Percentiles rank a stretch among this genome's conserved stretches.
Conservation (phyloP, 2,329 filamentous ascomycete species). For the Calonectria ilicicola region DNA sequence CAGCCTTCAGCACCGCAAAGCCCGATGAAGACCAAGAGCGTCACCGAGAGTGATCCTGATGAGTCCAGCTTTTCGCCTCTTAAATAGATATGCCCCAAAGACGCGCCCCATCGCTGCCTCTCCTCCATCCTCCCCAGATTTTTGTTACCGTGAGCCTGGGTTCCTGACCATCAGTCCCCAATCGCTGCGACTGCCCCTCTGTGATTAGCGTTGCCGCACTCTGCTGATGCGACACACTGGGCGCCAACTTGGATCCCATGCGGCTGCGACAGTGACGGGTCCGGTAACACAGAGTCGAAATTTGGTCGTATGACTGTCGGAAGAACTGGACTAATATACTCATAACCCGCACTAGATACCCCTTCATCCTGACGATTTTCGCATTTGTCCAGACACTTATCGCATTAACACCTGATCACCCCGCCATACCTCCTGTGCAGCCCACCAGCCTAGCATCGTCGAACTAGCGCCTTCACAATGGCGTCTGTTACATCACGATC, state of each 20-base stretch:
- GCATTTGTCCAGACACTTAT: background rate
- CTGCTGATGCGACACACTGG: conserved; percentile 5
- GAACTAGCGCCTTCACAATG: conserved; percentile 37
- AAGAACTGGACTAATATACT: background rate
- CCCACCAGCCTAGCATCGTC: background rate
- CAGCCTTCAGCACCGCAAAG: conserved; percentile 2
- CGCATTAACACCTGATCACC: background rate
- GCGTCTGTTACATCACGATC: conserved; percentile 56
- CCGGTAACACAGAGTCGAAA: background rate
- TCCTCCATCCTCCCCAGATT: background rate
- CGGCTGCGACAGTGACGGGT: background rate
- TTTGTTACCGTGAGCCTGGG: background rate
- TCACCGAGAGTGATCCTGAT: conserved; percentile 41
- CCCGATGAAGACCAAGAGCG: conserved; percentile 35
- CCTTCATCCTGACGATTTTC: background rate
- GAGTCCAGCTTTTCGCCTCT: conserved; percentile 19
- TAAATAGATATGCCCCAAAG: conserved; percentile 7
- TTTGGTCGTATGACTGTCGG: conserved; percentile 19
- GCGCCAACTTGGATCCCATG: background rate
- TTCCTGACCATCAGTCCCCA: background rate
- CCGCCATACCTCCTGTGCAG: background rate
- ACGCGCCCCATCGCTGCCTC: background rate
- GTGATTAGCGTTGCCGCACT: background rate
- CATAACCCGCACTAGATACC: background rate
- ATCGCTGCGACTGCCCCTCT: background rate